These are phyloP conservation scores for Baeospora myosura DNA, from an alignment of 1,284 basidiomycete species.

Conservation along the genomic window DNA sequence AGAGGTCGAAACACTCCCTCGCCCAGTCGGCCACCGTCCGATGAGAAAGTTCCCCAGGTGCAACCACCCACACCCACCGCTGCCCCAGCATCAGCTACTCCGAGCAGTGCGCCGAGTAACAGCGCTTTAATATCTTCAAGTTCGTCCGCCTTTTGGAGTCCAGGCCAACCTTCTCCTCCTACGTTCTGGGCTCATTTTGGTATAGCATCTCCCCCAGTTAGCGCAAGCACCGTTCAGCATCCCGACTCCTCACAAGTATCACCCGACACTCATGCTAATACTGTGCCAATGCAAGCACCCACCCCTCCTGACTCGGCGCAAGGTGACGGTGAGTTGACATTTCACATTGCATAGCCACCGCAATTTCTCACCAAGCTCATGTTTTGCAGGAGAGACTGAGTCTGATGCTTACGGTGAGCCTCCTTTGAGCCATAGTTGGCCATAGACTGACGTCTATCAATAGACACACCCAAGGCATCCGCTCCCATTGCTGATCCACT, in stretches of 20 bases:
- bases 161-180: slow-evolving; percentile 15
- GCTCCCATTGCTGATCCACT: neutral
- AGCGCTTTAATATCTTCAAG: slow-evolving; percentile 11
- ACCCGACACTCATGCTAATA: slow-evolving; percentile 8
- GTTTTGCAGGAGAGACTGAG: no score
- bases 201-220: slow-evolving; percentile 8
- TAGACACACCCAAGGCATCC: no score
- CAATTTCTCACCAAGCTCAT: no score
- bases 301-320: neutral
- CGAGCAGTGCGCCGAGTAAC: slow-evolving; percentile 1
- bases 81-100: neutral
- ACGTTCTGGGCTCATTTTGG: slow-evolving; percentile 17
- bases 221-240: neutral
- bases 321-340: neutral
- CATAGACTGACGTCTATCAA: no score
- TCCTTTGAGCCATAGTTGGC: no score
- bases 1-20: slow-evolving; percentile 35
- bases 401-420: no score
- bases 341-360: no score
- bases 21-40: slow-evolving; percentile 12
- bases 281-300: neutral
- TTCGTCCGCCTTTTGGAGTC: slow-evolving; percentile 17
- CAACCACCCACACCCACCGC: neutral
- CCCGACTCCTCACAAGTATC: slow-evolving; percentile 1
- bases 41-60: neutral